phyloP scores from a whole-genome alignment of 1,139 yeast genomes.

The Lodderomyces oxycetoniae region DNA sequence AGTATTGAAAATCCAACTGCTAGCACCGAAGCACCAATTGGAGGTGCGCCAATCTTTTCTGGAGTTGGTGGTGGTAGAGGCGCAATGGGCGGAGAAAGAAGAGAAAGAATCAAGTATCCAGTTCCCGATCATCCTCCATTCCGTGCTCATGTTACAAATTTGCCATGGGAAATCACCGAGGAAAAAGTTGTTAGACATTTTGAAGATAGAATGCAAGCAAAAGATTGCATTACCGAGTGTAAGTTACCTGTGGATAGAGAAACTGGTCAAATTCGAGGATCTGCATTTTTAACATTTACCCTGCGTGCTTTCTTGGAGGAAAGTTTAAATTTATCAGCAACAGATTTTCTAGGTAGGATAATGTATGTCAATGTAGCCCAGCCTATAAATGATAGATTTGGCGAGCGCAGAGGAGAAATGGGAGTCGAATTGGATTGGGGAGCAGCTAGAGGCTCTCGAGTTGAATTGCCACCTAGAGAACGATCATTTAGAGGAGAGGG shows the following conservation, averaged over 20 bases:
- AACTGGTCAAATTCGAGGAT: conserved; percentile 69
- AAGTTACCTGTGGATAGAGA: conserved; percentile 65
- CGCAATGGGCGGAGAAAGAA: conserved; percentile 14
- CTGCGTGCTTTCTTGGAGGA: conserved; percentile 64
- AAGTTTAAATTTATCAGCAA: conserved; percentile 60
- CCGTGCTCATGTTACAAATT: conserved; percentile 80
- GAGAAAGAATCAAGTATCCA: conserved; percentile 65
- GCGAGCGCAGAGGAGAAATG: conserved; percentile 32
- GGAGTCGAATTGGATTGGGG: conserved; percentile 55
- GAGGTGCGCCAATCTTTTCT: conserved; percentile 2
- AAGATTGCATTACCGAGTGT: conserved; percentile 52
- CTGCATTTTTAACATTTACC: conserved; percentile 78
- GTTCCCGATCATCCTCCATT: conserved; percentile 90
- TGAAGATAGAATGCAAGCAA: conserved; percentile 52
- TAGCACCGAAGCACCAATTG: conserved; percentile 26
- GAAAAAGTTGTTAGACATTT: conserved; percentile 63
- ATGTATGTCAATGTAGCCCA: conserved; percentile 89
- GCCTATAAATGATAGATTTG: conserved; percentile 52
- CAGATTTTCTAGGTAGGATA: conserved; percentile 69
- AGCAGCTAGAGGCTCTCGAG: conserved; percentile 40
- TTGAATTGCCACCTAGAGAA: conserved; percentile 38
- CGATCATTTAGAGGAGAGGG: conserved; percentile 18
- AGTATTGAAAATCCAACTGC: conserved; percentile 23
- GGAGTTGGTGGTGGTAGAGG: conserved; percentile 9
- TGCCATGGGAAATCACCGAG: conserved; percentile 80